Evolutionary conservation across 1,139 yeast species (phyloP).

Genomic region (Candida sojae): DNA sequence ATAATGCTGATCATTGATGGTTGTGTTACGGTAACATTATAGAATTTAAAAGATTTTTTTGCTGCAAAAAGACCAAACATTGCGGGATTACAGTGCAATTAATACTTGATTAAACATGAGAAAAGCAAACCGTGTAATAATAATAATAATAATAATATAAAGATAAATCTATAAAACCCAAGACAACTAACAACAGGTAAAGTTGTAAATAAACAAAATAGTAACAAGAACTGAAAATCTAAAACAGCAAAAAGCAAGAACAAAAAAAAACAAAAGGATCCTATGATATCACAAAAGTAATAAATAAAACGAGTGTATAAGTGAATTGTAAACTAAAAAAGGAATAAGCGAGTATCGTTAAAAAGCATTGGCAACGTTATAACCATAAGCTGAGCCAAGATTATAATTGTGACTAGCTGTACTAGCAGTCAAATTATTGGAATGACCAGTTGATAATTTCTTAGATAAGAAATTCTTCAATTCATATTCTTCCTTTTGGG

Average conservation of each 20-base stretch:
- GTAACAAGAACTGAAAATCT: not conserved
- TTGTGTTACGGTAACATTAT: not conserved
- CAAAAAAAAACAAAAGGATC: not conserved
- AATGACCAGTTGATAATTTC: slow-evolving; percentile 13
- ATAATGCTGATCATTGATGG: not conserved
- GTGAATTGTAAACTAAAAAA: not conserved
- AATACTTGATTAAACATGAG: no score
- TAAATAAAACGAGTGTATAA: slow-evolving; percentile 2
- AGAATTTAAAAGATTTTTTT: not conserved
- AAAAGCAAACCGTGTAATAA: not conserved
- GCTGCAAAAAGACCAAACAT: not conserved
- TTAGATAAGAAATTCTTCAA: slow-evolving; percentile 35
- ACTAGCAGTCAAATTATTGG: not conserved
- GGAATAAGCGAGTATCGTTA: not conserved
- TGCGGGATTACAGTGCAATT: not conserved
- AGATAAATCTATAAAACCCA: slow-evolving; percentile 3
- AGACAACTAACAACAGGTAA: no score
- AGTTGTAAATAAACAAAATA: not conserved
- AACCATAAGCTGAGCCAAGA: slow-evolving; percentile 4
- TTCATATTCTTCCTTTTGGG: slow-evolving; percentile 42
- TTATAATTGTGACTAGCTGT: slow-evolving; percentile 2
- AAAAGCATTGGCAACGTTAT: slow-evolving; percentile 5
- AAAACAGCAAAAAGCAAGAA: not conserved
- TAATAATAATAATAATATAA: not conserved
- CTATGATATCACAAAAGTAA: not conserved